Base-by-base conservation (phyloP, 441 rosid genomes). In the Pelargonium australe region DNA sequence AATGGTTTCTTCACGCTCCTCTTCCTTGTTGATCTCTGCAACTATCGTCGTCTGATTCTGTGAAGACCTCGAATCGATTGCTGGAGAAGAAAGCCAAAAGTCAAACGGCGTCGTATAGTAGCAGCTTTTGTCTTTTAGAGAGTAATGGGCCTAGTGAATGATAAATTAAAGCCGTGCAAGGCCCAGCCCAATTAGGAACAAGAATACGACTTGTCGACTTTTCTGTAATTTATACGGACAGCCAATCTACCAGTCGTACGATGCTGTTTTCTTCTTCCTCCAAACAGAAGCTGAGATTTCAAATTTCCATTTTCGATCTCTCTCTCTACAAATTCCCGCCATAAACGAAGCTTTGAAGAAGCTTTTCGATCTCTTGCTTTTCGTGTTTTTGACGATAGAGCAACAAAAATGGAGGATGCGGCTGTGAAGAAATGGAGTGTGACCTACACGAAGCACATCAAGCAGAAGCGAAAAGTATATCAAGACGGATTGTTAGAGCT, bases 401-500 rank as follows among this genome's bases (percentile, higher is more conserved):
- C 12, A 34, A 7, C 63, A 17, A 40, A 34, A 45, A 73, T 78
- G 84, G 87, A 82, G 77, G 81, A 72, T 51, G 76, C 72, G 78
- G 80, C 77, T 2, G 49, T 44, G 84, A 76, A 76, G 83, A 79
- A 88, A 79, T 91, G 96, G 95, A 78, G 75, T 64, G 90, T 85
- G 51, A 80, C 91, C 78, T 94, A 83, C 81, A 89, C 98, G 66
- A 89, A 86, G 83, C 93, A 94, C 76, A 55, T 91, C 63, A 87
- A 86, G 72, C 92, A 89, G 80, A 91, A 89, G 85, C 78, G 95
- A 64, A 91, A 94, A 75, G 83, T 86, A 67, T 94, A 82, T 63
- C 89, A 88, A 73, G 96, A 91, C 78, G 98, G 96, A 67, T 85
- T 84, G 84, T 67, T 94, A 17, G 85, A 84, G 66, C 80, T 83